Evolutionary conservation across 2,329 filamentous ascomycete genomes (phyloP).

Genomic region (Orbilia brochopaga): DNA sequence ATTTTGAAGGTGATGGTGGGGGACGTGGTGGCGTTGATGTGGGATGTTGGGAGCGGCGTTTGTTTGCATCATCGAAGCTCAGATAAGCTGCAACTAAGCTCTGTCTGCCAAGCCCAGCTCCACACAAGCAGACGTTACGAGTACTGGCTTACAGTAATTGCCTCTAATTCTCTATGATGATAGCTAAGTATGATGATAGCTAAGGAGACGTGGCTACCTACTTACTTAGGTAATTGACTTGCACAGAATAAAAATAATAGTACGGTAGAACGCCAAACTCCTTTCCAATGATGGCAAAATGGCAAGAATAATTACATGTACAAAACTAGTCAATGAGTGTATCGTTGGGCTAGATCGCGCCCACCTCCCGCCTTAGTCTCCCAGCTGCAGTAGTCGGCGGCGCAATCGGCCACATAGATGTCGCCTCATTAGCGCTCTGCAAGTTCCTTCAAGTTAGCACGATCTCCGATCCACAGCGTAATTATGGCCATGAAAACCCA

Average conservation of each 20-base stretch:
- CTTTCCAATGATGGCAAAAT: slow-evolving; percentile 28
- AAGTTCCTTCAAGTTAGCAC: slow-evolving; percentile 6
- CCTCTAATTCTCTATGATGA: no score
- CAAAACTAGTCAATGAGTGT: slow-evolving; percentile 7
- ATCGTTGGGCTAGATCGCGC: slow-evolving; percentile 14
- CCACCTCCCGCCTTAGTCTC: slow-evolving; percentile 34
- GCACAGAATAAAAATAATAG: not conserved
- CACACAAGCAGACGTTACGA: no score
- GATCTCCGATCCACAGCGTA: not conserved
- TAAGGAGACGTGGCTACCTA: no score
- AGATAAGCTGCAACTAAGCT: not conserved
- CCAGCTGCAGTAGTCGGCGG: slow-evolving; percentile 29
- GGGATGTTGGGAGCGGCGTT: slow-evolving; percentile 45
- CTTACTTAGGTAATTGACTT: not conserved
- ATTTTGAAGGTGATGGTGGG: slow-evolving; percentile 55
- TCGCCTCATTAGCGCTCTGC: slow-evolving; percentile 44
- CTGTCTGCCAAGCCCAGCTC: not conserved
- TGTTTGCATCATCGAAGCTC: slow-evolving; percentile 33
- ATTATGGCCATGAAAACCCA: slow-evolving; percentile 20
- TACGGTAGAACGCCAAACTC: slow-evolving; percentile 30
- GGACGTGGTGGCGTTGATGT: slow-evolving; percentile 27
- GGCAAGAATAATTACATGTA: slow-evolving; percentile 15
- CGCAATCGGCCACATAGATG: slow-evolving; percentile 47
- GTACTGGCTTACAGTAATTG: not conserved
- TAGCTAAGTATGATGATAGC: no score